phyloP scores from a whole-genome alignment of 1,284 basidiomycete genomes.

The Austroboletus novae-zelandiae region DNA sequence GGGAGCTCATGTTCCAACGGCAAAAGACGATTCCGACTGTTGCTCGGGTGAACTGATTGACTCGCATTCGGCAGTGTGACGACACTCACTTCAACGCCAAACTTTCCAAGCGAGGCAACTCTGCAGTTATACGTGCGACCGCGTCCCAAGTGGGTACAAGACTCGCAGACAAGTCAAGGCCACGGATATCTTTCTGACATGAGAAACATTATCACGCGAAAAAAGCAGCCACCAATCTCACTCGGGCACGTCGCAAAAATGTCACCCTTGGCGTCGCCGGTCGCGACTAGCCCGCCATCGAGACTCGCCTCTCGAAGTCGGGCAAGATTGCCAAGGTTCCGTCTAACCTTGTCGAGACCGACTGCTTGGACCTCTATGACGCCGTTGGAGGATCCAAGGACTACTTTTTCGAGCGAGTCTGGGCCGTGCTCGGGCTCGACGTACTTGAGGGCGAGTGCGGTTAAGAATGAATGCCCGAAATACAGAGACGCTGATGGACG shows the following conservation, averaged over 20 bases:
- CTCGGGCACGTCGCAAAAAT: slow-evolving; percentile 67
- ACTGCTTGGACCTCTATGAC: slow-evolving; percentile 87
- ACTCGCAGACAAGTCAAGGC: slow-evolving; percentile 81
- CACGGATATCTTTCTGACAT: slow-evolving; percentile 59
- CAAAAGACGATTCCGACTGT: slow-evolving; percentile 61
- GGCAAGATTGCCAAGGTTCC: slow-evolving; percentile 66
- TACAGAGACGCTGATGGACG: slow-evolving; percentile 56
- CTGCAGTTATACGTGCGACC: slow-evolving; percentile 62
- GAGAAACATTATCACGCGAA: slow-evolving; percentile 1
- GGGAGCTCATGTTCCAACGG: slow-evolving; percentile 34
- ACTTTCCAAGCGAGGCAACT: slow-evolving; percentile 62
- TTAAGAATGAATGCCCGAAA: slow-evolving; percentile 70
- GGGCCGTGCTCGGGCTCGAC: slow-evolving; percentile 58
- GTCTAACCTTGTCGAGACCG: slow-evolving; percentile 73
- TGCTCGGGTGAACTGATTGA: slow-evolving; percentile 13
- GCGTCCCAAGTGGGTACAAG: slow-evolving; percentile 73
- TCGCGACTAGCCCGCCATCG: slow-evolving; percentile 64
- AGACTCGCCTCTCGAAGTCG: slow-evolving; percentile 77
- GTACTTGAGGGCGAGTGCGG: slow-evolving; percentile 77
- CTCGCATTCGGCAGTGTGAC: slow-evolving; percentile 2
- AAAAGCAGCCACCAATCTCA: slow-evolving; percentile 38
- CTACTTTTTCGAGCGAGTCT: slow-evolving; percentile 54
- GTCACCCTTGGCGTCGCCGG: slow-evolving; percentile 50
- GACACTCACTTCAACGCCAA: slow-evolving; percentile 74
- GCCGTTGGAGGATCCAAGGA: slow-evolving; percentile 79